Evolutionary conservation across 1,139 yeast genomes (phyloP).

Genomic region (Petasospora rhodanensis): DNA sequence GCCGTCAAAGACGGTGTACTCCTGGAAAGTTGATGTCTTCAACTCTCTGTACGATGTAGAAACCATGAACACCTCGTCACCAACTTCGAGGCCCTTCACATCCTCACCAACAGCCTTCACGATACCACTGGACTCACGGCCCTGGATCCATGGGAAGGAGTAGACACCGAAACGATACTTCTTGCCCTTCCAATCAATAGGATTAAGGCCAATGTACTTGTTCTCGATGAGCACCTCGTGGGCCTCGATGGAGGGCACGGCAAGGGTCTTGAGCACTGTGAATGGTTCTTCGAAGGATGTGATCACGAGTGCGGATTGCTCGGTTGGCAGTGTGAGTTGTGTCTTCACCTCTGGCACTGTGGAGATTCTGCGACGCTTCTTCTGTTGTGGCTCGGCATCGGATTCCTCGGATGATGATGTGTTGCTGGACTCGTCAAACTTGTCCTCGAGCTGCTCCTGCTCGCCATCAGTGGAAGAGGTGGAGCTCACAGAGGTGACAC

Average conservation of each 20-base stretch:
- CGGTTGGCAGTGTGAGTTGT: conserved; percentile 9
- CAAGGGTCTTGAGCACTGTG: conserved; percentile 16
- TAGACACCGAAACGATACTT: conserved; percentile 44
- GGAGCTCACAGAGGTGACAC: conserved; percentile 17
- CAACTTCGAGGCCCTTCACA: conserved; percentile 29
- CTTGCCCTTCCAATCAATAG: conserved; percentile 49
- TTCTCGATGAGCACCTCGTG: conserved; percentile 39
- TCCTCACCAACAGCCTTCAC: conserved; percentile 33
- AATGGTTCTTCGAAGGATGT: conserved; percentile 28
- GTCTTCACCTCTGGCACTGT: not conserved
- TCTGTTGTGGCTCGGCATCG: not conserved
- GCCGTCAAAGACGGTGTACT: conserved; percentile 40
- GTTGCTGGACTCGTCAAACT: conserved; percentile 6
- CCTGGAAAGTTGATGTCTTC: conserved; percentile 45
- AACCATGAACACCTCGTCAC: conserved; percentile 39
- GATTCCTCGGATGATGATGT: conserved; percentile 1
- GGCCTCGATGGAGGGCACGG: conserved; percentile 25
- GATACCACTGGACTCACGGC: conserved; percentile 42
- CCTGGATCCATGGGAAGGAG: conserved; percentile 47
- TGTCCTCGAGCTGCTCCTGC: conserved; percentile 16
- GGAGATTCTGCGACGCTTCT: conserved; percentile 7
- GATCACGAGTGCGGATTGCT: conserved; percentile 26
- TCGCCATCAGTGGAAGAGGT: conserved; percentile 12
- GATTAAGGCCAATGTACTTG: conserved; percentile 41
- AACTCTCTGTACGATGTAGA: conserved; percentile 45